Base-by-base conservation (phyloP, 176 grass and related monocot genomes). In the Guadua angustifolia region DNA sequence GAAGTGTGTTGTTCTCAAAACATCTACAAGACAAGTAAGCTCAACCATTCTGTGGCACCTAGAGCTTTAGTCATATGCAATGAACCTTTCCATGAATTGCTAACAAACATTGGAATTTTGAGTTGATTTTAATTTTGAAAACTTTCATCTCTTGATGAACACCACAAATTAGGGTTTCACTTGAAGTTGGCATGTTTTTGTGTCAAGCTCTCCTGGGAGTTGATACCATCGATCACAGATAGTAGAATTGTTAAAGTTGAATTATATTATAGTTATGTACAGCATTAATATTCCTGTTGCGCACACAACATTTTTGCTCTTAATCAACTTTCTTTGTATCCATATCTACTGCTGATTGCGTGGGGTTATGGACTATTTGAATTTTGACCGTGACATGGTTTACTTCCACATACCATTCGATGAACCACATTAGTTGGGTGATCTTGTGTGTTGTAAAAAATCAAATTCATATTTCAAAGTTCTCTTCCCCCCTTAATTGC, bases 1-100 rank as follows among this genome's bases (percentile, higher is more conserved):
- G 7, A 88, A 87, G 79, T 88, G 86, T 75, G 90, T 92, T 83
- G 86, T 88, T 86, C 33, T 86, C 0, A 80, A 80, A 47, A 80
- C 76, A 53, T 73, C 58, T 46, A 80, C 57, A 51, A 80, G 84
- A 86, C 84, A 86, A 55, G 69, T 74, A 33, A 85, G 38, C 52
- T 71, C 24, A 2, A 59, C 40, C 36, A 19, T 25, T 11, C 39
- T 78, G 15, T 78, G 16, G 8, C 62, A 39, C 22, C 45, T 63
- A 16, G 21, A 43, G 24, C 64, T 40, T 19, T 25, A 42, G 19
- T 33, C 55, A 58, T 82, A 43, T 71, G 3, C 79, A 82, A 82
- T 42, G 52, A 15, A 60, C 52, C 52, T 82, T 72, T 68, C 25
- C 17, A 71, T 10, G 53, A 43, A 19, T 29, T 18, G 36, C 26